Conservation (phyloP, 352 stramenopile genomes). For the Saprolegnia diclina region DNA sequence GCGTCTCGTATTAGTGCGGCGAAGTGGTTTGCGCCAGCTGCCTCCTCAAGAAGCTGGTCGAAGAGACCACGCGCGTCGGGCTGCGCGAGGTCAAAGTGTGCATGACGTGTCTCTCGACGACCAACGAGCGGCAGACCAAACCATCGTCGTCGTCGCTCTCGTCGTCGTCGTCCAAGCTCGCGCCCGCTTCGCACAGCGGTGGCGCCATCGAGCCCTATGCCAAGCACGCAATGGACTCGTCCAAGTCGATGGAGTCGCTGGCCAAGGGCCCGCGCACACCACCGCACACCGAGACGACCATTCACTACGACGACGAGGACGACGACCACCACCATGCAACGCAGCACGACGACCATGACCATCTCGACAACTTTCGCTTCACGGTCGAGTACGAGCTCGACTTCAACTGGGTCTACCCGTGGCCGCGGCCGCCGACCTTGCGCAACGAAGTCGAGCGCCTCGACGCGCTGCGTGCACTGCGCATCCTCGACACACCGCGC, state of each 20-base stretch:
- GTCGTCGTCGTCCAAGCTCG: constrained; percentile 8
- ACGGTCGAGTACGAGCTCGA: constrained; percentile 61
- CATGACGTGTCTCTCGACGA: not conserved
- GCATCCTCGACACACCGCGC: not conserved
- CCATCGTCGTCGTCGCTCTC: not conserved
- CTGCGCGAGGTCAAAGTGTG: constrained; percentile 17
- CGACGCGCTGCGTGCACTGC: constrained; percentile 56
- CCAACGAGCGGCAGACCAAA: not conserved
- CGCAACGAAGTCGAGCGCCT: constrained; percentile 76
- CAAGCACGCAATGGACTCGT: constrained; percentile 10
- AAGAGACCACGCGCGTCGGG: not conserved
- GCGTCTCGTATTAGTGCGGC: constrained; percentile 47
- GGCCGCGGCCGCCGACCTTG: constrained; percentile 74
- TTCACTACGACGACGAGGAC: no score
- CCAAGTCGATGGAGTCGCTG: not conserved
- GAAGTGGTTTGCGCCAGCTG: constrained; percentile 70
- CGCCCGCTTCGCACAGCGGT: not conserved
- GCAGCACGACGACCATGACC: not conserved
- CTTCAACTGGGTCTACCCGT: constrained; percentile 79
- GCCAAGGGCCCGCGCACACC: not conserved
- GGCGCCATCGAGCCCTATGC: constrained; percentile 1
- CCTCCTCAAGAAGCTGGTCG: constrained; percentile 31
- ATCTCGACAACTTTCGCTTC: not conserved
- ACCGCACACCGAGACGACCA: no score
- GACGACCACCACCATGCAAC: not conserved